Base-by-base conservation (phyloP, 495 filamentous ascomycete species). In the Glonium stellatum region DNA sequence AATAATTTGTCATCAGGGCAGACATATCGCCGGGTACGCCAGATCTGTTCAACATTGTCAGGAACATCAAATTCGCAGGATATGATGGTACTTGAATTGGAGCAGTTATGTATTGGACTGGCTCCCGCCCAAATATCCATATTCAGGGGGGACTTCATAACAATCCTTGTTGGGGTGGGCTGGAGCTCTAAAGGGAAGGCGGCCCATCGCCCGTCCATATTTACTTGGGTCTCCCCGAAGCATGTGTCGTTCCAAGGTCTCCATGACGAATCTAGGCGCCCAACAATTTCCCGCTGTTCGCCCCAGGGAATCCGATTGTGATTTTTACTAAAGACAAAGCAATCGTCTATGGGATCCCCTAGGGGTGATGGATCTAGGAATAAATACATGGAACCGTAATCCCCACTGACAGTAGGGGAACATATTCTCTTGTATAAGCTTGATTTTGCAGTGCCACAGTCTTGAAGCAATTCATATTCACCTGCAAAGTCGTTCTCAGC, bases 391-490 rank as follows among this genome's bases (percentile, higher is more conserved):
- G 73, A 59, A 35, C 69, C 61, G 4, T 64, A 59, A 15, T 57
- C 47, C 5, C 60, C 54, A 5, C 39, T 57, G 31, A 19, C 8
- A 12, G 34, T 27, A 53, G 10, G 22, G 44, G 39, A 18, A 4
- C 55, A 56, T 22, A 63, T 49, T 27, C 70, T 68, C 57, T 73
- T 79, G 58, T 88, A 84, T 9, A 92, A 73, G 35, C 76, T 76
- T 8, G 77, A 74, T 44, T 73, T 77, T 0, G 90, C 79, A 2
- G 84, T 89, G 15, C 87, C 90, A 66, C 90, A 95, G 1, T 82
- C 60, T n/a, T n/a, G n/a, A n/a, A n/a, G n/a, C n/a, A n/a, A n/a
- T n/a, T n/a, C n/a, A n/a, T n/a, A n/a, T n/a, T n/a, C n/a, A n/a
- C n/a, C n/a, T n/a, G n/a, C n/a, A n/a, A n/a, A n/a, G n/a, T n/a